Base-by-base conservation (phyloP, 2,329 filamentous ascomycete genomes). In the Alternaria sp. region DNA sequence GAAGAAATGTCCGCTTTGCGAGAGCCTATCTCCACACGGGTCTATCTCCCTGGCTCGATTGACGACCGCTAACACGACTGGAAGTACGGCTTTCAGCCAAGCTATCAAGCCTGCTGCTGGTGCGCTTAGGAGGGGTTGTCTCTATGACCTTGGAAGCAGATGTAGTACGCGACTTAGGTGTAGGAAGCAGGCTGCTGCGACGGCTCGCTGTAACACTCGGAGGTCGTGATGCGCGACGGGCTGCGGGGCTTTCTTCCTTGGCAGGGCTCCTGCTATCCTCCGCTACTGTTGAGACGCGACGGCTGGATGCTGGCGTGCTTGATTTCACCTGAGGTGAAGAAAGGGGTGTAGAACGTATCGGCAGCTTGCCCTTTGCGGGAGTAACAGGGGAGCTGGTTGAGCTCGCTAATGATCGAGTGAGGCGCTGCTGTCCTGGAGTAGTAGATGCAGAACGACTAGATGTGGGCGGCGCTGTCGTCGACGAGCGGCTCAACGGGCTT, bases 321-420 rank as follows among this genome's bases (percentile, higher is more conserved):
- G 43, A 53, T 4, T 66, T 64, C 1, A 64, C 24, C 14, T 62
- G 62, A 16, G 64, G 58, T 5, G 67, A 65, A 36, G 72, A 70
- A 18, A 62, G 57, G 3, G 73, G 67, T 0, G 72, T 69, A 5
- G 66, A 63, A 6, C 65, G 67, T 22, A 66, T 56, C 7, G 66
- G 54, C 8, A 59, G 38, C n/a, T 68, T 74, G 41, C 61, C 64
- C 30, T 68, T 68, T n/a, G 69, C 64, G 14, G 76, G 74, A 6
- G 76, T 77, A 12, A 70, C 64, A 4, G 75, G 75, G 9, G 69
- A 70, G 43, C 74, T 72, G 58, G 76, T 68, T 8, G 73, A 69
- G 49, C 71, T 76, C 14, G 73, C 70, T 28, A 71, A 38, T 14
- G 73, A 69, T 26, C 75, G 75, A 51, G 64, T 65, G 18, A 59